phyloP scores from a whole-genome alignment of 2,329 filamentous ascomycete genomes.

The Epichloe bromicola region DNA sequence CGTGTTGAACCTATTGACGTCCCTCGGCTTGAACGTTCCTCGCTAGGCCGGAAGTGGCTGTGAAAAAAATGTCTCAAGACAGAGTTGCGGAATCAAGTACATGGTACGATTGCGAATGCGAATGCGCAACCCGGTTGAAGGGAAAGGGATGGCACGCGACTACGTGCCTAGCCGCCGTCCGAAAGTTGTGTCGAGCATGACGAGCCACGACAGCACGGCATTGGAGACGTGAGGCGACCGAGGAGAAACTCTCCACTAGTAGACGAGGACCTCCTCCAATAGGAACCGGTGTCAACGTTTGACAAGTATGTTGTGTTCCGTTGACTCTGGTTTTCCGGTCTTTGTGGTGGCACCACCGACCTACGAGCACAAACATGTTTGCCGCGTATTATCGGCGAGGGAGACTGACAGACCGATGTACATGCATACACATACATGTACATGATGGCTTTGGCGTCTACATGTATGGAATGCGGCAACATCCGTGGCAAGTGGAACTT shows the following conservation, averaged over 20 bases:
- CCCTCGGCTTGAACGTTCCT: too few relatives aligned
- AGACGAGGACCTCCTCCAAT: not conserved
- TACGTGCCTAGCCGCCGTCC: too few relatives aligned
- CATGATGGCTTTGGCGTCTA: too few relatives aligned
- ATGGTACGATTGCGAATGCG: not conserved
- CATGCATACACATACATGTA: too few relatives aligned
- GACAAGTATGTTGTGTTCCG: not conserved
- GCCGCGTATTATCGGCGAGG: too few relatives aligned
- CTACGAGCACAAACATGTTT: too few relatives aligned
- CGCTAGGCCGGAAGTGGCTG: not conserved
- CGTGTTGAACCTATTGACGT: too few relatives aligned
- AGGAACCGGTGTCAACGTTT: not conserved
- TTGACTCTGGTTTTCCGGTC: not conserved
- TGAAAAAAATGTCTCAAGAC: not conserved
- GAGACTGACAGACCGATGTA: too few relatives aligned
- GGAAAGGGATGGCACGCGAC: not conserved
- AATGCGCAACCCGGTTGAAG: not conserved
- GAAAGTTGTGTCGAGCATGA: too few relatives aligned
- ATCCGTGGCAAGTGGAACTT: too few relatives aligned
- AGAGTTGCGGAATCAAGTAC: not conserved
- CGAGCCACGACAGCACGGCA: too few relatives aligned
- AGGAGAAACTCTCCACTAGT: not conserved
- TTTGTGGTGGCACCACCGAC: not conserved
- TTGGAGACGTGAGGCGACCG: not conserved
- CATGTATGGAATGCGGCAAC: too few relatives aligned